A percentile compares a stretch with the other conserved stretches of the same genome.
These are phyloP conservation scores for Aspergillus sp. DNA, from an alignment of 2,329 filamentous ascomycete genomes.

Conservation along the genomic window DNA sequence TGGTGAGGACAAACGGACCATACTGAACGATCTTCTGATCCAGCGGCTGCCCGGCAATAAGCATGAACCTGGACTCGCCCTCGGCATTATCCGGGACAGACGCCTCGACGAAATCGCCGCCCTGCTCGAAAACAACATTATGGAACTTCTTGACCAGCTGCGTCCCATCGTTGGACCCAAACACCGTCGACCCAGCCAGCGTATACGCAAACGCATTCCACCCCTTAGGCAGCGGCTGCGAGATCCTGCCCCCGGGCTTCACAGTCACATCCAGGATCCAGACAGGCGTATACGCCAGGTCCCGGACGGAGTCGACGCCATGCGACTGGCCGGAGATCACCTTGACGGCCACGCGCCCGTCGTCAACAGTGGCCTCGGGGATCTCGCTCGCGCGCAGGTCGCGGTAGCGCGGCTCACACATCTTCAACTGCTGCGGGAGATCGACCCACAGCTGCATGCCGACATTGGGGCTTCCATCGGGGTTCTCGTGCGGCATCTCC, in stretches of 20 bases:
- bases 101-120: slow-evolving; percentile 66
- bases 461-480: slow-evolving; percentile 66
- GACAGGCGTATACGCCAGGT: slow-evolving; percentile 93
- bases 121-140: slow-evolving; percentile 78
- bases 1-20: slow-evolving; percentile 71
- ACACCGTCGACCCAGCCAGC: slow-evolving; percentile 59
- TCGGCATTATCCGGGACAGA: slow-evolving; percentile 58
- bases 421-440: slow-evolving; percentile 69
- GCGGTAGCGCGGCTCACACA: slow-evolving; percentile 83
- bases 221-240: slow-evolving; percentile 63
- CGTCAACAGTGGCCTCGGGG: slow-evolving; percentile 60
- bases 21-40: slow-evolving; percentile 77
- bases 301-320: slow-evolving; percentile 76
- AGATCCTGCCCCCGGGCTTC: slow-evolving; percentile 65
- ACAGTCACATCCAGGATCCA: slow-evolving; percentile 84
- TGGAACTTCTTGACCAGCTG: slow-evolving; percentile 52
- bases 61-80: slow-evolving; percentile 44
- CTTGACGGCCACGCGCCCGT: slow-evolving; percentile 68
- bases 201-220: slow-evolving; percentile 91
- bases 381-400: slow-evolving; percentile 74
- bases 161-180: slow-evolving; percentile 44
- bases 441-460: slow-evolving; percentile 96
- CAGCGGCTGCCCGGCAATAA: slow-evolving; percentile 70
- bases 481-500: slow-evolving; percentile 79
- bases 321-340: slow-evolving; percentile 81